Evolutionary conservation across 805 yeast genomes (phyloP), one percentile per base, ranked within the genome.

Genomic region (Jamesozyma rosinii): DNA sequence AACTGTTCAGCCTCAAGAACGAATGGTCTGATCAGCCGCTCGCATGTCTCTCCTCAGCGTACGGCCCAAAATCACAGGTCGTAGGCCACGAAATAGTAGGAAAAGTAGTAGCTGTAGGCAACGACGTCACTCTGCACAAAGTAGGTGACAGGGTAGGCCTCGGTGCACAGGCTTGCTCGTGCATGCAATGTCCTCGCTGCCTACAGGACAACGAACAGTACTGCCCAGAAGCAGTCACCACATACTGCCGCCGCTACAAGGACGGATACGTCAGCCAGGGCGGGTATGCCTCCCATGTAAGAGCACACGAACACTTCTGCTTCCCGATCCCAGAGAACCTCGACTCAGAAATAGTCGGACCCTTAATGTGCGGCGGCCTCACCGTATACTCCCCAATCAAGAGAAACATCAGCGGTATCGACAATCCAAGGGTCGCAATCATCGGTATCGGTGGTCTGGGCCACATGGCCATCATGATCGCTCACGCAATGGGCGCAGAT

Each of bases 71-170:
- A 27, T 47, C 73, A 13, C 72, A 68, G 55, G 67, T 72, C 47
- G 81, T 76, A 13, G 86, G 86, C 26, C 87, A 80, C 59, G 87
- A 80, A 57, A 71, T 80, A 48, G 65, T 80, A 34, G 85, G 85
- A 31, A 65, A 58, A 34, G 80, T 79, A 24, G 66, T 75, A 15
- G 68, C 66, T 27, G 68, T 81, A 33, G 94, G 90, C 43, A 49
- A 66, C n/a, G 64, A 72, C 24, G 76, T 81, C 46, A 52, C 58
- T 9, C 61, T 66, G 49, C 42, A 69, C 64, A 65, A 73, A 70
- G 59, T 79, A 19, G 95, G 94, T 41, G 80, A 85, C 49, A 68
- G 86, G 48, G 90, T 82, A 21, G 94, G 90, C 41, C 71, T 83
- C 37, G 94, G 94, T 51, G 89, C 92, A 21, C 79, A 75, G 54